These are phyloP conservation scores for Calonectria montana DNA, from an alignment of 2,329 filamentous ascomycete genomes.

Conservation along the genomic window DNA sequence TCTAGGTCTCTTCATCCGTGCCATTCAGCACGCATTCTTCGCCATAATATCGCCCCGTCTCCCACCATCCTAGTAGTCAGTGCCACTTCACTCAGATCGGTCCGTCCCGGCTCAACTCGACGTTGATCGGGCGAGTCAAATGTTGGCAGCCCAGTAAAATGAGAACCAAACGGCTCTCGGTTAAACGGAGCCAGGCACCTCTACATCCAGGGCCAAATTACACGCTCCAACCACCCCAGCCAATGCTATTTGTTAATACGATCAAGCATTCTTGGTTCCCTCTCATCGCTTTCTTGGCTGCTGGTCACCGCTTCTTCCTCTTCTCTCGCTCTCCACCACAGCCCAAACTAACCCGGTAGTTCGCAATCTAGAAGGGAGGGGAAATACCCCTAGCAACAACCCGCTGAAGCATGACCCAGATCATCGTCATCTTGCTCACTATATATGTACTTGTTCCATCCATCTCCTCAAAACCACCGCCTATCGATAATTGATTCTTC, in stretches of 20 bases:
- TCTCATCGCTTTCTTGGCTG: background rate
- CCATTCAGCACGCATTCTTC: background rate
- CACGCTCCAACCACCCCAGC: background rate
- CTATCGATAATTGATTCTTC: background rate
- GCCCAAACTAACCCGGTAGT: background rate
- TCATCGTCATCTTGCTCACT: background rate
- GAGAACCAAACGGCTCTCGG: background rate
- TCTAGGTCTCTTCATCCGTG: background rate
- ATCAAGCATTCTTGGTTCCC: background rate
- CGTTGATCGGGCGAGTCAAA: constrained; percentile 7
- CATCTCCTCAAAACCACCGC: background rate
- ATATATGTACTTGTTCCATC: background rate
- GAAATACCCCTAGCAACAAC: background rate
- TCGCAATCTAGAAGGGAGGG: background rate
- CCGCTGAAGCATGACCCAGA: background rate
- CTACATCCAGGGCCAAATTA: background rate
- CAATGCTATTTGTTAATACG: background rate
- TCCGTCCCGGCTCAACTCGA: constrained; percentile 6
- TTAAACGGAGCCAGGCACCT: constrained; percentile 3
- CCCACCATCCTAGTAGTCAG: background rate
- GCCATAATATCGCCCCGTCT: constrained; percentile 1
- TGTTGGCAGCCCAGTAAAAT: background rate
- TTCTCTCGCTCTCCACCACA: background rate
- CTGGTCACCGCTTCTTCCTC: constrained; percentile 21
- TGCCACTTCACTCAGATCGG: background rate